phyloP scores from a whole-genome alignment of 805 yeast genomes.

The Ogataea pignaliae region DNA sequence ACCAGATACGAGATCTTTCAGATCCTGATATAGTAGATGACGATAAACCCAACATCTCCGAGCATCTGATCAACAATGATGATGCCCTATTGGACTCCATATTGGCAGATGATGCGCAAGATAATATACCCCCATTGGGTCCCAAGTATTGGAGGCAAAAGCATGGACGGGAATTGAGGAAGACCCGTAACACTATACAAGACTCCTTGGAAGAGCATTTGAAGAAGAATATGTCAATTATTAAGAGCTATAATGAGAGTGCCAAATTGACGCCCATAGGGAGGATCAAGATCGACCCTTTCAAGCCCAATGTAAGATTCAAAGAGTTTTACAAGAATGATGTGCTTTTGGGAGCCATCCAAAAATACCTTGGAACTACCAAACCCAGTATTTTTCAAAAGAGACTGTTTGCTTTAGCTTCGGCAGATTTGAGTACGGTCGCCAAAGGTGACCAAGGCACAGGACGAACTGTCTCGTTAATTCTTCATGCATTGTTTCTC shows the following conservation, averaged over 20 bases:
- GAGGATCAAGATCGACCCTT: conserved; percentile 19
- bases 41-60: background rate
- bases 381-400: conserved; percentile 29
- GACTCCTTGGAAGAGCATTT: conserved; percentile 19
- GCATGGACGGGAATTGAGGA: conserved; percentile 15
- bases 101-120: conserved; percentile 3
- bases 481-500: conserved; percentile 23
- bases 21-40: background rate
- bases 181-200: conserved; percentile 16
- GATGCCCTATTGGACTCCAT: conserved; percentile 11
- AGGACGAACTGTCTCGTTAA: conserved; percentile 27
- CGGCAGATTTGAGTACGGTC: conserved; percentile 25
- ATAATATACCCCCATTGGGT: conserved; percentile 4
- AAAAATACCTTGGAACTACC: conserved; percentile 10
- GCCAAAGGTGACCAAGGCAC: conserved; percentile 29
- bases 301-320: conserved; percentile 13
- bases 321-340: conserved; percentile 15
- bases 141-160: conserved; percentile 19
- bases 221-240: conserved; percentile 17
- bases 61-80: conserved; percentile 7
- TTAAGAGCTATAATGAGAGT: conserved; percentile 22
- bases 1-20: no score
- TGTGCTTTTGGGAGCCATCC: conserved; percentile 12
- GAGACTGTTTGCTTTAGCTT: conserved; percentile 23
- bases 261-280: conserved; percentile 14